Evolutionary conservation across 352 stramenopile species (phyloP), one percentile per base, ranked within the genome.

Genomic region (Phytophthora crassamura): DNA sequence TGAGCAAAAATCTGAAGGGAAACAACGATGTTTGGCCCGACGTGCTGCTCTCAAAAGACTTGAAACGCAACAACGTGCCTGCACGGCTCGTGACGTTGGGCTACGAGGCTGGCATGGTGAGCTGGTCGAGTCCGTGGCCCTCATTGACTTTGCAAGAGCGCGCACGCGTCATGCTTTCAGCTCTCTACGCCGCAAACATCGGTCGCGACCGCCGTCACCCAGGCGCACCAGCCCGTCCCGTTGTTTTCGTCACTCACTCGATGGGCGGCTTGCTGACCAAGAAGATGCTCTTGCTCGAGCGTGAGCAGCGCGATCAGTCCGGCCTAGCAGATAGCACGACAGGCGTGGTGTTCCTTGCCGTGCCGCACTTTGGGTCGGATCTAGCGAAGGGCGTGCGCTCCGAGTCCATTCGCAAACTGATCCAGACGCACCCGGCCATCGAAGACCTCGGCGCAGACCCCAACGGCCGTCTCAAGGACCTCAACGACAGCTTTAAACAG

Each of bases 241-340:
- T 97, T 15, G 61, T 97, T 25, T 97, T 97, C 61, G 68, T 97
- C 20, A 92, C 88, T 15, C 89, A 97, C 68, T 95, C 87, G 14
- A 94, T 97, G 84, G 89, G 89, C 30, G 89, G 89, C 2, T 73
- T 97, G 34, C 67, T 97, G 33, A 87, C 86, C 33, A 95, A 95
- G 69, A 91, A 91, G 62, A 92, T 95, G 82, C 67, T 95, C 18
- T 51, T 89, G 20, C 58, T 88, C 1, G 74, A 84, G 8, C 58
- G 52, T 47, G 73, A 85, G 28, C 60, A 80, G 51, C 51, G 61
- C n/a, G 50, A 49, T 47, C 41, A 39, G 28, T 62, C 45, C 14
- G 30, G 36, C 5, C 38, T 94, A 8, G 78, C 72, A 11, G 56
- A 80, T 12, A 80, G 57, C 43, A 93, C 83, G 0, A 60, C 43